Conservation (phyloP, 768 basidiomycete species). For the Mycena vitilis region DNA sequence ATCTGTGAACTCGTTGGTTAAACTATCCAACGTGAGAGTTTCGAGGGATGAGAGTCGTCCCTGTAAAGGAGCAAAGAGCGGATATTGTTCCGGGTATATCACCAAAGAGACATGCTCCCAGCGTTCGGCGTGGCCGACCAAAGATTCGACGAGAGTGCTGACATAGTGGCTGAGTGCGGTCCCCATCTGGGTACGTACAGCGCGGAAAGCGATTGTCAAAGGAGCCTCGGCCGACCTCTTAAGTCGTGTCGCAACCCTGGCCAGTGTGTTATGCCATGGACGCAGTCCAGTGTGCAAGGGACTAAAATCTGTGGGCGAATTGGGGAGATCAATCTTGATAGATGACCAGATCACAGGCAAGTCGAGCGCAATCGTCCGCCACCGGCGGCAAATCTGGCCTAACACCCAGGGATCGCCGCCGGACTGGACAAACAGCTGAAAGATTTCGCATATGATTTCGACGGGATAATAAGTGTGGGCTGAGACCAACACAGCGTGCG, state of each 20-base stretch:
- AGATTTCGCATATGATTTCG: not conserved
- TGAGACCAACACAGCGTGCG: not conserved
- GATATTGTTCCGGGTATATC: not conserved
- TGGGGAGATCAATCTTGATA: not conserved
- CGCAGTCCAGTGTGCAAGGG: not conserved
- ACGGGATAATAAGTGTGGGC: not conserved
- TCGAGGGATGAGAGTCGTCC: not conserved
- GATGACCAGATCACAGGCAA: conserved; percentile 1
- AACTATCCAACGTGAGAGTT: not conserved
- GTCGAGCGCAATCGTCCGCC: not conserved
- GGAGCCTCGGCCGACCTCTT: not conserved
- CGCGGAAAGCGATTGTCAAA: not conserved
- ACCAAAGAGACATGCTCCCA: too few relatives aligned
- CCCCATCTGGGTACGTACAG: not conserved
- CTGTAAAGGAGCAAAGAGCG: not conserved
- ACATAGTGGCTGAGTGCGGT: too few relatives aligned
- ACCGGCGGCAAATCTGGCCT: not conserved
- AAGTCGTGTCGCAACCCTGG: not conserved
- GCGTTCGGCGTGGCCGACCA: too few relatives aligned
- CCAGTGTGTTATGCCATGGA: not conserved
- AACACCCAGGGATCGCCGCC: not conserved
- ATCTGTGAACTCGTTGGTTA: too few relatives aligned
- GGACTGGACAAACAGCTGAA: not conserved
- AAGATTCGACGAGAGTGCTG: too few relatives aligned
- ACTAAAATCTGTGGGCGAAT: too few relatives aligned